Percentiles rank a stretch among this genome's conserved stretches.
Conservation (phyloP, 176 grass and related monocot genomes). For the Hordeum marinum region DNA sequence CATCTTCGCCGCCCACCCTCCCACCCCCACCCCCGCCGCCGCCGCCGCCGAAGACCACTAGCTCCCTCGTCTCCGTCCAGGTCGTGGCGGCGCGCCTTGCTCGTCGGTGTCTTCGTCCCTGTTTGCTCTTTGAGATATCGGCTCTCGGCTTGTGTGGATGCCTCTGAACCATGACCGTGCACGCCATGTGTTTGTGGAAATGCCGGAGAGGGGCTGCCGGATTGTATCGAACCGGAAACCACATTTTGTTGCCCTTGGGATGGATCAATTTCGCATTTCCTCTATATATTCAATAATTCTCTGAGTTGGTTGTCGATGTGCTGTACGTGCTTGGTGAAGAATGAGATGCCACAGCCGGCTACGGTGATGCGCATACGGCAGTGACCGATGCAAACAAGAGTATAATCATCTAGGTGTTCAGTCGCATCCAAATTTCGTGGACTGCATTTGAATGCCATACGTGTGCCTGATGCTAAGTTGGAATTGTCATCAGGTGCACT, state of each 20-base stretch:
- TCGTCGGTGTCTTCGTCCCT: background rate
- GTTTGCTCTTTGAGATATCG: background rate
- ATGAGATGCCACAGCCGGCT: background rate
- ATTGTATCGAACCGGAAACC: background rate
- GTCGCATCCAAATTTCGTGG: background rate
- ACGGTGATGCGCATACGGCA: background rate
- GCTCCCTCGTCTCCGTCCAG: background rate
- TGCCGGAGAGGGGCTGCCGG: background rate
- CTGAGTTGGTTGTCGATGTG: background rate
- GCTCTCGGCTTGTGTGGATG: fast-evolving
- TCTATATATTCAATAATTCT: background rate
- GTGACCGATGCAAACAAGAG: background rate
- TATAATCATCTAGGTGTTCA: background rate
- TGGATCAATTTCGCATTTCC: background rate
- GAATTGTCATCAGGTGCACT: no score
- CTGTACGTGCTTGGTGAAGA: background rate
- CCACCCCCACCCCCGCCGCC: background rate
- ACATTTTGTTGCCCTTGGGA: background rate
- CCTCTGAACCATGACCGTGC: background rate
- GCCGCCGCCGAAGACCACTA: constrained; percentile 13
- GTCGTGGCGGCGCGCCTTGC: background rate
- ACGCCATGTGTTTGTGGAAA: constrained; percentile 37
- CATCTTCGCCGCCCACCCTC: constrained; percentile 58
- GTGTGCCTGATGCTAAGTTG: background rate
- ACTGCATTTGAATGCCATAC: background rate